Evolutionary conservation across 208 protist genomes (phyloP).

Genomic region (Crithidia sp.): DNA sequence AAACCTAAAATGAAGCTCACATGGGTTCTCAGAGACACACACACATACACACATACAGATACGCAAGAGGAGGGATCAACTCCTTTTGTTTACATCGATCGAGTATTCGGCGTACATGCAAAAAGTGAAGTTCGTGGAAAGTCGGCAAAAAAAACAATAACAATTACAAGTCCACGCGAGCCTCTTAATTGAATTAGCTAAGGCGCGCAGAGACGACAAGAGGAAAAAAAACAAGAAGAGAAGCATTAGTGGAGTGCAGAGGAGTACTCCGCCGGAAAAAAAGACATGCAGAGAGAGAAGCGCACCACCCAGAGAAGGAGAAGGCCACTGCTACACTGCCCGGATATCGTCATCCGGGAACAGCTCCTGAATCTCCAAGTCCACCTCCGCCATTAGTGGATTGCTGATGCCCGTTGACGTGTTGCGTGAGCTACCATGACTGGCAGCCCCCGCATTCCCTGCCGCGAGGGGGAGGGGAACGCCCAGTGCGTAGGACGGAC

Average conservation of each 20-base stretch:
- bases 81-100: too few relatives aligned
- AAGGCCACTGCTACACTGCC: neutral
- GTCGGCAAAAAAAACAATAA: too few relatives aligned
- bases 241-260: neutral
- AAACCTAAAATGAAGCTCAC: neutral
- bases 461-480: neutral
- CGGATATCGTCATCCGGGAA: conserved; percentile 14
- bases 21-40: conserved; percentile 8
- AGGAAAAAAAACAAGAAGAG: neutral
- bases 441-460: neutral
- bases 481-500: conserved; percentile 2
- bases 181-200: too few relatives aligned
- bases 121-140: too few relatives aligned
- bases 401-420: neutral
- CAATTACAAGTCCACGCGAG: too few relatives aligned
- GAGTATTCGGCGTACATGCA: too few relatives aligned
- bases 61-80: neutral
- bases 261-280: too few relatives aligned
- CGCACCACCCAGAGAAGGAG: neutral
- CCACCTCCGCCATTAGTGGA: conserved; percentile 18
- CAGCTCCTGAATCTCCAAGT: conserved; percentile 26
- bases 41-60: conserved; percentile 25
- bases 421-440: neutral
- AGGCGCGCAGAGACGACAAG: too few relatives aligned
- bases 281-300: neutral